Evolutionary conservation across 1,284 basidiomycete species (phyloP), one percentile per base, ranked within the genome.

Genomic region (Apiotrichum veenhuisii): DNA sequence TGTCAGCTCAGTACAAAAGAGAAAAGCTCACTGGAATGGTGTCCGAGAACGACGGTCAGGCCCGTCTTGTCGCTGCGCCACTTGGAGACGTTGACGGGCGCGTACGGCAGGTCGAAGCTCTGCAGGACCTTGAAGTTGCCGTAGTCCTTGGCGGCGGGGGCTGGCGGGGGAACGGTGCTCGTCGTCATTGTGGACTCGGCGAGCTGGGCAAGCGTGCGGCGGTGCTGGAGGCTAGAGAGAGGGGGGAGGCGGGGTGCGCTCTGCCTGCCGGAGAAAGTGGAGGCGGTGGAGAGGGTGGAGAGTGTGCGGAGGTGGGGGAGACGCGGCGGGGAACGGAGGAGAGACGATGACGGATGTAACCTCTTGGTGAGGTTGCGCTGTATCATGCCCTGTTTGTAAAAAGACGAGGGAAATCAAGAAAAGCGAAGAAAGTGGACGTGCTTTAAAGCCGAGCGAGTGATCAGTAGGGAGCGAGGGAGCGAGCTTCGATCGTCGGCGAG

Each of bases 1-100:
- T 30, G n/a, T 49, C 23, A 49, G 47, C 47, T 18, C 1, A 10
- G 3, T 4, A 9, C 27, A 25, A 26, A 20, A 15, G 2, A n/a
- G 17, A 34, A 25, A 26, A 3, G 34, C 80, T 54, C 52, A 88
- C 89, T 87, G 69, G 91, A 85, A 73, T 91, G 91, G 73, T 89
- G 87, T 5, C 73, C 75, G 15, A 77, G 65, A 10, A 81, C 78
- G 1, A 81, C 78, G 27, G 74, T 81, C 63, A 78, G 65, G 5
- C 77, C 77, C 1, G 77, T 78, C 66, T 72, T 74, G 47, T 73
- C 71, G 46, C 74, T 76, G 26, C 75, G 59, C 71, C 75, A 77
- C 63, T 77, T 78, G 30, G 72, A 69, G 14, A 77, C 54, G 11
- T 52, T 72, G 30, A 77, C 66, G 0, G 76, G 76, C 2, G 76